Conservation (phyloP, 257 asterid genomes). For the Penstemon newberryi region DNA sequence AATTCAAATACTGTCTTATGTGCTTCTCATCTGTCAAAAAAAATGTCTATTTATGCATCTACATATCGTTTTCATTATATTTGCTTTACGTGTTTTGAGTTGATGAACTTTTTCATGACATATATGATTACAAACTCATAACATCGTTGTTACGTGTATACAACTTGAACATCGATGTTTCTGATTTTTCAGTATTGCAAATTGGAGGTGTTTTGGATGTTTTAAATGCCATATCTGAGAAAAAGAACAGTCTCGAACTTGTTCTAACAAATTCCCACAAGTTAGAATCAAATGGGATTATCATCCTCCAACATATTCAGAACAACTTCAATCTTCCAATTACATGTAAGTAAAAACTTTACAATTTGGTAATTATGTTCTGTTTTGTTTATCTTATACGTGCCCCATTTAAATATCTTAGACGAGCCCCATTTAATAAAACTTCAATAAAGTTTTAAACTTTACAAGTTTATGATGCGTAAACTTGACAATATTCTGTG, state of each 20-base stretch:
- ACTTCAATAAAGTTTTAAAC: neutral
- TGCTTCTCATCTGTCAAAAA: neutral
- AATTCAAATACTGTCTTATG: neutral
- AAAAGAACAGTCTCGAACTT: constrained; percentile 38
- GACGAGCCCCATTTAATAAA: neutral
- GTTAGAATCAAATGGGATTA: constrained; percentile 35
- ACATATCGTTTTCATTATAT: neutral
- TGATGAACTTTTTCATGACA: neutral
- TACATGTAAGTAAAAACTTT: constrained; percentile 41
- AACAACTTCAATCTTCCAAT: constrained; percentile 35
- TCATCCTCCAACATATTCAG: constrained; percentile 36
- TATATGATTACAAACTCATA: neutral
- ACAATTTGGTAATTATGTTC: neutral
- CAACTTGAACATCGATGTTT: neutral
- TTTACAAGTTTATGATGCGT: neutral
- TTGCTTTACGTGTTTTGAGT: constrained; percentile 3
- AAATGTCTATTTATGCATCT: neutral
- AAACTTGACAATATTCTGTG: constrained; percentile 12
- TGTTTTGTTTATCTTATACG: neutral
- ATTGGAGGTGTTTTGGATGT: constrained; percentile 46
- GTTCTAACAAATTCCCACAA: constrained; percentile 60
- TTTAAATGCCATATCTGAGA: constrained; percentile 42
- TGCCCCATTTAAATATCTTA: neutral
- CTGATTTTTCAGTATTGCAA: constrained; percentile 48
- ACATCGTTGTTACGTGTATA: neutral